Evolutionary conservation across 2,329 filamentous ascomycete genomes (phyloP), one percentile per base, ranked within the genome.

Genomic region (Domatiomyces catenatus): DNA sequence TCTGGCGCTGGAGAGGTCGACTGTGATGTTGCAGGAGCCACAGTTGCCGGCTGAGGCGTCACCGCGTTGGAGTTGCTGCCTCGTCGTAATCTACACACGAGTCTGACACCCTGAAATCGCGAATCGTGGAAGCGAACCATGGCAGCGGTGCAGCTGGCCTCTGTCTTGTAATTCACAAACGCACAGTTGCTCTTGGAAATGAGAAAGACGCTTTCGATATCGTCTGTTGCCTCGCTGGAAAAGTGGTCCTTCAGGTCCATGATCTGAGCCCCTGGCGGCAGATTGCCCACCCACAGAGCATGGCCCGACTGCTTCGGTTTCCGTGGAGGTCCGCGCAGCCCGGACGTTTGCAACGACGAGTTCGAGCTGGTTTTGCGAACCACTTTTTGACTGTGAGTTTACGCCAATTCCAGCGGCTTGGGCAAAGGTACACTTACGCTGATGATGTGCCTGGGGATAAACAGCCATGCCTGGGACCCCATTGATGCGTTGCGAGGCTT

Each of bases 151-250:
- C 88, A 95, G 4, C 80, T 79, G 2, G 73, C 69, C 60, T 94
- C 88, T 48, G 86, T 84, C 55, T 82, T 85, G 65, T 93, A 96
- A 62, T 96, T 96, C 57, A 94, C 87, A 69, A 96, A 96, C 0
- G 89, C 90, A 62, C 90, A 96, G 63, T 95, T 95, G 64, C 89
- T 95, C 66, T 95, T 95, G 0, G 89, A 90, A 42, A 96, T 96
- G 36, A 96, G 71, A 58, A 96, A 95, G 0, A 96, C 71, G 46
- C 88, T 94, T 63, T 94, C 85, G 19, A 96, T 79, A 1, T 88
- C 77, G 43, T 73, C 77, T 0, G 75, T 76, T 0, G 86, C 82
- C 57, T 89, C 83, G 55, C 79, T 80, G 54, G 86, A 93, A 52
- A 95, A 92, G 63, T 95, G 86, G 53, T 92, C 80, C 48, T 95